These are phyloP conservation scores for Aureobasidium musti DNA, from an alignment of 2,329 filamentous ascomycete genomes.

Conservation along the genomic window DNA sequence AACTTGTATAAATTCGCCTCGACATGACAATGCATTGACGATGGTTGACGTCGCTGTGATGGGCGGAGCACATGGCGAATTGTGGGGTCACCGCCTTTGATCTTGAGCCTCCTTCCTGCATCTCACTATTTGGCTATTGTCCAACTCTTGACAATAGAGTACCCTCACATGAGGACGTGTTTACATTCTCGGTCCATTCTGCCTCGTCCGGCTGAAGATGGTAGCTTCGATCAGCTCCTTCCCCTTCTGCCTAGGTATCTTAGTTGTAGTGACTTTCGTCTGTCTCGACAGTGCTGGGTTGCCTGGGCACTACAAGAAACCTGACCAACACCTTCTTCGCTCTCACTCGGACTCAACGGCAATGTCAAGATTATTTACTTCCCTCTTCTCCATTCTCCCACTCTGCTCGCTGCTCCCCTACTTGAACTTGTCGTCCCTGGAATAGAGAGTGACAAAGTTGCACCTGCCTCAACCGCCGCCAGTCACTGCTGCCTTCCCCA, in stretches of 20 bases:
- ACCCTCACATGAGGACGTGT: not conserved
- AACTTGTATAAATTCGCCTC: slow-evolving; percentile 6
- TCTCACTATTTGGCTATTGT: not conserved
- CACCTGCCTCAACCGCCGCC: not conserved
- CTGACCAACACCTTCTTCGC: not conserved
- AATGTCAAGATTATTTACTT: not conserved
- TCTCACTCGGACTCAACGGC: not conserved
- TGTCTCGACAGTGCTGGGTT: slow-evolving; percentile 3
- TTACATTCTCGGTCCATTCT: not conserved
- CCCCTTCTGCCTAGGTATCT: not conserved
- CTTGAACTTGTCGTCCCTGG: not conserved
- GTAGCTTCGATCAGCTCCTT: not conserved
- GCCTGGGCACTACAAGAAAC: not conserved
- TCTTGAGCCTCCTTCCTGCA: slow-evolving; percentile 1
- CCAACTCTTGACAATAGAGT: not conserved
- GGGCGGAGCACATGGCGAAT: not conserved
- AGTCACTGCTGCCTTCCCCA: slow-evolving; percentile 12
- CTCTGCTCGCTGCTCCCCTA: not conserved
- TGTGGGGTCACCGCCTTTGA: slow-evolving; percentile 26
- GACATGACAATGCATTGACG: not conserved
- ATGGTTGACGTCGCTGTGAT: slow-evolving; percentile 11
- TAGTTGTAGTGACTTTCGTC: not conserved
- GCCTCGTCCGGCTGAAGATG: not conserved
- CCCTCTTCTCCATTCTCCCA: not conserved
- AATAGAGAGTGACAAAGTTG: not conserved